Conservation (phyloP, 2,329 filamentous ascomycete species). For the Alternaria ethzedia region DNA sequence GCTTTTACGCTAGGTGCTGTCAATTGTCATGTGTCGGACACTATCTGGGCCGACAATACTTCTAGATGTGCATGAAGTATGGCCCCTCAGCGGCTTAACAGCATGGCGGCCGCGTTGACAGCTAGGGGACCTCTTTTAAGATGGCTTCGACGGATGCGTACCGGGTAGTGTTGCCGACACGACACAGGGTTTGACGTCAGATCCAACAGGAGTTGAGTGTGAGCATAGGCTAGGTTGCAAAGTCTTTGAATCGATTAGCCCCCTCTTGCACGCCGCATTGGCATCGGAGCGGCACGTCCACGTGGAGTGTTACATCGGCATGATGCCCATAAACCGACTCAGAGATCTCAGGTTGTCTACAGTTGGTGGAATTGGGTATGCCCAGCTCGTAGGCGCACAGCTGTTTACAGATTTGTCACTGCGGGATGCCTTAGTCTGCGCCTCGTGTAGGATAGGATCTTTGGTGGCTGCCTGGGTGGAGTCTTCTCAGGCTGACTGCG, state of each 20-base stretch:
- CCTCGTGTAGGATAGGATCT: not conserved
- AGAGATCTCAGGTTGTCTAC: not conserved
- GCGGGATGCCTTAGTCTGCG: not conserved
- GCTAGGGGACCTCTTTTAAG: not conserved
- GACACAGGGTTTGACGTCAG: not conserved
- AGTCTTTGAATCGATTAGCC: not conserved
- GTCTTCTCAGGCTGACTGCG: not conserved
- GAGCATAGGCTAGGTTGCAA: not conserved
- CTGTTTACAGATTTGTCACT: constrained; percentile 7
- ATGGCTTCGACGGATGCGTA: not conserved
- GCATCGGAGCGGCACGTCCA: not conserved
- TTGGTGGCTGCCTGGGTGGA: not conserved
- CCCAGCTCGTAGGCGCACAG: not conserved
- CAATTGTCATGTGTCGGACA: not conserved
- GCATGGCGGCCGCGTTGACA: not conserved
- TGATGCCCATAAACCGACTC: not conserved
- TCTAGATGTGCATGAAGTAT: not conserved
- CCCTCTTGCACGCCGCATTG: not conserved
- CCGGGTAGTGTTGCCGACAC: not conserved
- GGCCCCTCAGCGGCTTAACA: not conserved
- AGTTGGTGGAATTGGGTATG: not conserved
- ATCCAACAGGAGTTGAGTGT: not conserved
- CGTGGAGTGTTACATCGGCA: not conserved
- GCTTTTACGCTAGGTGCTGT: not conserved
- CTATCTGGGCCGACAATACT: not conserved